Evolutionary conservation across 2,329 filamentous ascomycete genomes (phyloP), one percentile per base, ranked within the genome.

Genomic region (Pezicula radicicola): DNA sequence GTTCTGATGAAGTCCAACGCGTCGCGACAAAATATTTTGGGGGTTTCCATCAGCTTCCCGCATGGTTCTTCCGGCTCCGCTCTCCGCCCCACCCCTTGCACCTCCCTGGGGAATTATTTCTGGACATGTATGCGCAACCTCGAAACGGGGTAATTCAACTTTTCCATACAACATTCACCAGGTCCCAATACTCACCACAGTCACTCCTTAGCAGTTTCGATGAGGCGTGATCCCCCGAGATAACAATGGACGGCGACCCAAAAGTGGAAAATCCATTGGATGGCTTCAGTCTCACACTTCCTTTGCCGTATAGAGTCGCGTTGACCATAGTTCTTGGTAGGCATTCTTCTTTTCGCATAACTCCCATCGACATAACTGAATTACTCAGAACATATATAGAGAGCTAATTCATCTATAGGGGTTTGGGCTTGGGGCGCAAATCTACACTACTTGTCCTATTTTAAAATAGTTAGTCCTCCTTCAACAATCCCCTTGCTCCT

Each of bases 401-500:
- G 12, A 43, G 13, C 37, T 40, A 40, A 40, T 21, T 16, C 6
- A 18, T 37, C 45, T 52, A 55, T 60, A 95, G 91, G 90, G 61
- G 86, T 96, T 65, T 97, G 93, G 93, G 91, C 90, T 68, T 99
- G 93, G 91, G 91, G 87, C 59, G 72, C 88, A 62, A 97, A 97
- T 74, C 83, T 97, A 39, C 91, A 97, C 68, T 92, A 90, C 72
- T 84, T 97, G 54, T 79, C 87, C 63, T 72, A 83, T 53, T 77
- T 85, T 64, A 88, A 88, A 67, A 95, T 99, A 74, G 82, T 84
- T 70, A 55, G 77, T 68, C 44, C 37, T 27, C 40, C 40, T 51
- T 45, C 39, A 27, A 16, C 21, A 42, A 19, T 46, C 40, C 48
- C 36, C 16, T 47, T 18, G 41, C 41, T 30, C 36, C 33, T 44